Evolutionary conservation across 495 filamentous ascomycete species (phyloP), one percentile per base, ranked within the genome.

Genomic region (Emericellopsis terricola): DNA sequence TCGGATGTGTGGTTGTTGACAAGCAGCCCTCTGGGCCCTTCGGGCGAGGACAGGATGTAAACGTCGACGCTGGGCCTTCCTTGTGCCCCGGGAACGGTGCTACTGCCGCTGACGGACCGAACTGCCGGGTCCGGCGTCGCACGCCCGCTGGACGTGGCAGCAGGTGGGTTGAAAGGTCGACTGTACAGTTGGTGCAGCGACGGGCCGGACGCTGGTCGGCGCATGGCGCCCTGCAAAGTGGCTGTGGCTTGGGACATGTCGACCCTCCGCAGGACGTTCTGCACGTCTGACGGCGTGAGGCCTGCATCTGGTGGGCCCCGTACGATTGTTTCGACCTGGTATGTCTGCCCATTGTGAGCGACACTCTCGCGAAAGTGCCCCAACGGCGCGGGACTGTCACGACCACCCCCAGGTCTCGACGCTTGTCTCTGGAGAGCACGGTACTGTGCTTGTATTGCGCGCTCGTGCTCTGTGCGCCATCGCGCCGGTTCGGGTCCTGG

Each of bases 11-110:
- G 52, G 17, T 23, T 16, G 30, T 50, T 68, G 41, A 76, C 52
- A 6, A 78, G 46, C 7, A 79, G 48, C 4, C 67, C 71, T 32
- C 68, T 65, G 20, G 69, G 72, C 3, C 73, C 74, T 13, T 47
- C 52, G 1, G 74, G 71, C 2, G 73, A 76, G 3, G 62, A 68
- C 7, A 79, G 49, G 26, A 79, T 59, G 44, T 76, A 79, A 3
- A 74, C 64, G 36, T 68, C 57, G 32, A 30, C 40, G 18, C 45
- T 17, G 38, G 38, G 38, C 35, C 34, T 45, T 19, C 30, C 36
- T 23, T 39, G 30, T 3, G 13, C 24, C 3, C 19, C 15, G 9
- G 18, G 19, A 11, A 28, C 32, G 21, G 16, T 30, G 21, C 35
- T 32, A 34, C 42, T 28, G 17, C 37, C 35, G 42, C 48, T 46